Percentiles rank a stretch among this genome's conserved stretches.
Conservation (phyloP, 1,139 yeast genomes). For the Saccharomyces hybrid region DNA sequence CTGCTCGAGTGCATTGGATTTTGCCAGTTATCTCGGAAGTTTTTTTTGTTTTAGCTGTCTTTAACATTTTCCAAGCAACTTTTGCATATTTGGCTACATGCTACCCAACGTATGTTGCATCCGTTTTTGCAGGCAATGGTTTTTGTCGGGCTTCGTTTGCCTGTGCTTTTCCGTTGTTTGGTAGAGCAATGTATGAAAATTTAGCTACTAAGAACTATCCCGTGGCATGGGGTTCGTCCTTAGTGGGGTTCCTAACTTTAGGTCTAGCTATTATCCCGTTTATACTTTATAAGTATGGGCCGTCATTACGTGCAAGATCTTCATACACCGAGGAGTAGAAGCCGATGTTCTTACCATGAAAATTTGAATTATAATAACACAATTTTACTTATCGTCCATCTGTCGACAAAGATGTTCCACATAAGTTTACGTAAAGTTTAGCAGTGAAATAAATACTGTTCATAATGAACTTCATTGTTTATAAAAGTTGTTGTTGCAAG, state of each 20-base stretch:
- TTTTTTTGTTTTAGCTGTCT: constrained; percentile 36
- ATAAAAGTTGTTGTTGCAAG: not conserved
- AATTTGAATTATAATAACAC: not conserved
- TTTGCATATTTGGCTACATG: constrained; percentile 31
- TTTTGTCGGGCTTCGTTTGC: constrained; percentile 39
- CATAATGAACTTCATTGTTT: too few relatives aligned
- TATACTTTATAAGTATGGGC: constrained; percentile 43
- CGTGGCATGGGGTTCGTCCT: constrained; percentile 50
- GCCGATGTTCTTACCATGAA: not conserved
- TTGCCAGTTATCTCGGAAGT: constrained; percentile 40
- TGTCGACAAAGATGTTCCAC: not conserved
- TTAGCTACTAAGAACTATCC: constrained; percentile 42
- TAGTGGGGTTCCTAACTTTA: constrained; percentile 40
- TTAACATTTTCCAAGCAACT: constrained; percentile 38
- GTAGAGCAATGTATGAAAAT: constrained; percentile 43
- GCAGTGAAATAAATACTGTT: too few relatives aligned
- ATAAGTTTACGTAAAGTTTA: not conserved
- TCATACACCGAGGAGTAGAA: not conserved
- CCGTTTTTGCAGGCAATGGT: constrained; percentile 55
- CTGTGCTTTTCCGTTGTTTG: constrained; percentile 58
- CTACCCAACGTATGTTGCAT: constrained; percentile 43
- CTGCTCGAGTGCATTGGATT: constrained; percentile 42
- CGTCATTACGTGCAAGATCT: constrained; percentile 35
- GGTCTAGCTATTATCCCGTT: constrained; percentile 43
- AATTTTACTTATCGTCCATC: not conserved